Evolutionary conservation across 495 filamentous ascomycete species (phyloP).

Genomic region (Cenococcum geophilum): DNA sequence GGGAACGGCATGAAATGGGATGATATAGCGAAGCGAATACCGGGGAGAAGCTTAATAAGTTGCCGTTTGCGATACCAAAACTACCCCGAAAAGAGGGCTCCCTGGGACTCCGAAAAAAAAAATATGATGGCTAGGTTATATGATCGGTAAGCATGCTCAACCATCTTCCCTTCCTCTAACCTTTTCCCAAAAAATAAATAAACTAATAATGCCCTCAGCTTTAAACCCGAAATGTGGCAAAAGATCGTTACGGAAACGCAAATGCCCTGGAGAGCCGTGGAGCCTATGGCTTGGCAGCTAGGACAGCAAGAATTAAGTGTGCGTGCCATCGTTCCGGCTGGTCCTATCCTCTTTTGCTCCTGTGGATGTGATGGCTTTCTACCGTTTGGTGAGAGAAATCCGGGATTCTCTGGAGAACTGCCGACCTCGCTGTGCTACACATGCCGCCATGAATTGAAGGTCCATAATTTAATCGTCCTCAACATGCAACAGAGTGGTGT

Average conservation of each 20-base stretch:
- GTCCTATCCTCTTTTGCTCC: no score
- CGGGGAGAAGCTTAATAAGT: conserved; percentile 82
- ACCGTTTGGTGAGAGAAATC: no score
- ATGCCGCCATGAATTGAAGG: no score
- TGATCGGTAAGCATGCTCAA: conserved; percentile 57
- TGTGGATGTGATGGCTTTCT: no score
- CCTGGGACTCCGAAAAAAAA: conserved; percentile 95
- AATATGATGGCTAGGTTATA: conserved; percentile 89
- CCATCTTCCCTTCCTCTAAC: background rate
- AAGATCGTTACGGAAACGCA: background rate
- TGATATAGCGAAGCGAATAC: conserved; percentile 81
- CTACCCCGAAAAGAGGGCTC: conserved; percentile 76
- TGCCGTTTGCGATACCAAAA: conserved; percentile 95
- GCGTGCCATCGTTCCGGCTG: background rate
- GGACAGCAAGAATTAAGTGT: background rate
- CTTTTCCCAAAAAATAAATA: background rate
- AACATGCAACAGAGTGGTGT: no score
- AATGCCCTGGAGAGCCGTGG: background rate
- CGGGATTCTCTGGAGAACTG: no score
- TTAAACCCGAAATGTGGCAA: conserved; percentile 1
- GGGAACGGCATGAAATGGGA: conserved; percentile 93
- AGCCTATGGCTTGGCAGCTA: background rate
- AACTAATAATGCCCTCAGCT: background rate
- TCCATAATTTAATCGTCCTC: no score
- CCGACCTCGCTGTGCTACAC: no score